These are phyloP conservation scores for Phaeotremella fagi DNA, from an alignment of 768 basidiomycete species.

Conservation along the genomic window DNA sequence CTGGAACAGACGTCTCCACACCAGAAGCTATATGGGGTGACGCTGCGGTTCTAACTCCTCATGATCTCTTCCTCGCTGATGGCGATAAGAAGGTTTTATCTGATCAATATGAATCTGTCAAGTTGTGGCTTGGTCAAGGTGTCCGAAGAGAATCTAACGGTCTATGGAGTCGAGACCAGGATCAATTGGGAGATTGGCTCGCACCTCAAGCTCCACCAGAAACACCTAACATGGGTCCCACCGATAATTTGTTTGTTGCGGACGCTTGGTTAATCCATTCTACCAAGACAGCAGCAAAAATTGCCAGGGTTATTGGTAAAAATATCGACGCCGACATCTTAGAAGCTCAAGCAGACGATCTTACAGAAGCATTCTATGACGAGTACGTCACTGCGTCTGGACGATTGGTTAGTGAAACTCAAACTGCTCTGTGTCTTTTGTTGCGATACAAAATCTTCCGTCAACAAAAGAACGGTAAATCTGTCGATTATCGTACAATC, in stretches of 20 bases:
- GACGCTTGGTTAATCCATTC: slow-evolving; percentile 33
- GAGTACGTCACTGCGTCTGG: slow-evolving; percentile 27
- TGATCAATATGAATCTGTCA: slow-evolving; percentile 32
- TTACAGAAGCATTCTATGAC: slow-evolving; percentile 12
- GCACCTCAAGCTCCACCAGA: slow-evolving; percentile 35
- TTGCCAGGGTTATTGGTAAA: slow-evolving; percentile 18
- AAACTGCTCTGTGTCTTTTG: slow-evolving; percentile 16
- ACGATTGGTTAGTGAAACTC: slow-evolving; percentile 23
- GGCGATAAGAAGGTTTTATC: slow-evolving; percentile 26
- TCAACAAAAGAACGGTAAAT: slow-evolving; percentile 13
- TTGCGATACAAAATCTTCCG: too few relatives aligned
- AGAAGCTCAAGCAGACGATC: not conserved
- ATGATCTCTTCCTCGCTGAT: slow-evolving; percentile 26
- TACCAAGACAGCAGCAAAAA: slow-evolving; percentile 13
- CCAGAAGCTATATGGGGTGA: slow-evolving; percentile 41
- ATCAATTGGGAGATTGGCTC: slow-evolving; percentile 44
- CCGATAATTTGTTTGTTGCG: slow-evolving; percentile 17
- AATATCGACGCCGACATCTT: slow-evolving; percentile 7
- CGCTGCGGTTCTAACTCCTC: slow-evolving; percentile 31
- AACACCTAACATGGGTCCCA: slow-evolving; percentile 18
- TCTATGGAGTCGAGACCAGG: slow-evolving; percentile 12
- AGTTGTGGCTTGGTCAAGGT: slow-evolving; percentile 36
- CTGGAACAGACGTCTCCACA: not conserved
- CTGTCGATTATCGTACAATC: not conserved
- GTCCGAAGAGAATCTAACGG: slow-evolving; percentile 20